Evolutionary conservation across 2,329 filamentous ascomycete species (phyloP).

Genomic region (Trichoderma endophyticum): DNA sequence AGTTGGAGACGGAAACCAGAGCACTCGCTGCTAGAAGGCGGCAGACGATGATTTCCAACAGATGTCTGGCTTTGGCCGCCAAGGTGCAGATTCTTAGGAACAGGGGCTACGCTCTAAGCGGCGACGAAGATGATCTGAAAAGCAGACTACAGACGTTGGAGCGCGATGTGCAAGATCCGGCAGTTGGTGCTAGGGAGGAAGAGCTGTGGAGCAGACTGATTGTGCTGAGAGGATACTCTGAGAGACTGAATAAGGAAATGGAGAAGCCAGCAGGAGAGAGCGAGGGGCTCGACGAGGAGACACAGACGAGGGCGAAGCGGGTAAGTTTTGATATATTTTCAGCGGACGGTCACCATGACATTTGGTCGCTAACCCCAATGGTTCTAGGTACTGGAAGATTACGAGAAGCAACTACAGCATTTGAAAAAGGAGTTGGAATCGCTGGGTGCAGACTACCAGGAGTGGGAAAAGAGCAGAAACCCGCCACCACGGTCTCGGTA

Average conservation of each 20-base stretch:
- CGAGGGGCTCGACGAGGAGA: constrained; percentile 64
- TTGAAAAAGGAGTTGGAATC: constrained; percentile 69
- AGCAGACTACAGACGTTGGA: constrained; percentile 68
- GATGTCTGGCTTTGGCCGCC: constrained; percentile 71
- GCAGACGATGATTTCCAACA: constrained; percentile 69
- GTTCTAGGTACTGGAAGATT: constrained; percentile 71
- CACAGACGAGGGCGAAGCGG: constrained; percentile 70
- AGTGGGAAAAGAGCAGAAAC: constrained; percentile 52
- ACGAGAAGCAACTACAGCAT: constrained; percentile 75
- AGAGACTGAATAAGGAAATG: constrained; percentile 69
- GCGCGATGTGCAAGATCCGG: constrained; percentile 68
- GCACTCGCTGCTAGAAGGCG: constrained; percentile 69
- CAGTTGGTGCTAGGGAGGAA: constrained; percentile 71
- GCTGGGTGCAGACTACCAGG: constrained; percentile 54
- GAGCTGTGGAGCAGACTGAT: constrained; percentile 84
- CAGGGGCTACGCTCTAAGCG: constrained; percentile 74
- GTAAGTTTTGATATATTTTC: constrained; percentile 41
- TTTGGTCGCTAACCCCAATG: constrained; percentile 19
- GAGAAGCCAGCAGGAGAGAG: constrained; percentile 61
- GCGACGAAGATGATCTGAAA: constrained; percentile 74
- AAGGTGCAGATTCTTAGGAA: constrained; percentile 80
- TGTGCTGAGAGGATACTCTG: constrained; percentile 68
- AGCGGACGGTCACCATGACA: neutral
- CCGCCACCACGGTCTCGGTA: constrained; percentile 36
- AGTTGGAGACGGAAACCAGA: constrained; percentile 71